phyloP scores from a whole-genome alignment of 441 rosid genomes.

The Croton laevigatus region DNA sequence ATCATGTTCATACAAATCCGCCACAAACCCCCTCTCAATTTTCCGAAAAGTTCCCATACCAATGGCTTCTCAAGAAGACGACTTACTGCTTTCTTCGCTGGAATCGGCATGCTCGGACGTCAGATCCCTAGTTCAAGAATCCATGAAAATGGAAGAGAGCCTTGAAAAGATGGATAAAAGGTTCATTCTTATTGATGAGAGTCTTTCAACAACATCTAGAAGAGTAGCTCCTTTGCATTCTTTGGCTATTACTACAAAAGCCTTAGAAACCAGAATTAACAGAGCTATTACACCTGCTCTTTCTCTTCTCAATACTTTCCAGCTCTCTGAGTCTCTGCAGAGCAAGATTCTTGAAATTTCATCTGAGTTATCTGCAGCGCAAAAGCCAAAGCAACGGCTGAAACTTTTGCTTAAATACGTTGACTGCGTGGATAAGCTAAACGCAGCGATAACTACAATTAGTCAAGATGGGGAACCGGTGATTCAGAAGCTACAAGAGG shows the following conservation, averaged over 20 bases:
- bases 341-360: slow-evolving; percentile 36
- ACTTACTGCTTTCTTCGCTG: slow-evolving; percentile 31
- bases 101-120: slow-evolving; percentile 40
- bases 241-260: slow-evolving; percentile 47
- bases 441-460: slow-evolving; percentile 34
- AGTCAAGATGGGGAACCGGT: slow-evolving; percentile 48
- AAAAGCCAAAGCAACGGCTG: slow-evolving; percentile 32
- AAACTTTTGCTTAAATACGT: slow-evolving; percentile 39
- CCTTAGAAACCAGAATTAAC: slow-evolving; percentile 57
- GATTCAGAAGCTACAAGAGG: slow-evolving; percentile 68
- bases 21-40: background rate
- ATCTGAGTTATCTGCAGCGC: slow-evolving; percentile 26
- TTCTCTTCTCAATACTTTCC: slow-evolving; percentile 44
- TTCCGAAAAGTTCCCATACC: background rate
- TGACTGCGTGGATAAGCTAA: slow-evolving; percentile 43
- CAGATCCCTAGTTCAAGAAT: slow-evolving; percentile 36
- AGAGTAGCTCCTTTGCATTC: slow-evolving; percentile 55
- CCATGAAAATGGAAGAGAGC: slow-evolving; percentile 32
- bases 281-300: slow-evolving; percentile 55
- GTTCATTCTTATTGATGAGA: slow-evolving; percentile 37
- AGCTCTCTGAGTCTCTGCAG: slow-evolving; percentile 45
- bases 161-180: slow-evolving; percentile 39
- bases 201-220: slow-evolving; percentile 38
- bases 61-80: slow-evolving; percentile 33
- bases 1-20: background rate